Evolutionary conservation across 805 yeast genomes (phyloP), one percentile per base, ranked within the genome.

Genomic region (Scheffersomyces ergatensis): DNA sequence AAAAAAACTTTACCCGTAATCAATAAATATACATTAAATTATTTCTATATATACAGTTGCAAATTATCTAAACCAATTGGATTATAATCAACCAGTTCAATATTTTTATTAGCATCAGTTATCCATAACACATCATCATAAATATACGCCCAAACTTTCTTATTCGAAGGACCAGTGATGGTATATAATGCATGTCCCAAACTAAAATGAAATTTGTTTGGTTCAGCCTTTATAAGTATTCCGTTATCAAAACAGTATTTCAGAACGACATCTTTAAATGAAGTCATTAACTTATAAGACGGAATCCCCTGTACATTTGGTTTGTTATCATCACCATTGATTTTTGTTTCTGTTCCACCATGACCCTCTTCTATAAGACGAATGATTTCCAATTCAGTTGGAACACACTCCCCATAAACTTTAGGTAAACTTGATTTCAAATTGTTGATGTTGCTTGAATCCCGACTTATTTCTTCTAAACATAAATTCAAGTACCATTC

Each of bases 121-220:
- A 77, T 53, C 76, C 79, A 88, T 18, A 89, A 49, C 2, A 86
- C 82, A 48, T 88, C 90, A 34, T 82, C 81, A 26, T 75, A 74
- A 5, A 86, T 70, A 46, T 77, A 86, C 13, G 77, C 67, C 29
- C 30, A 71, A 12, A 71, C 67, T 4, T 49, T 58, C 18, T 51
- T 55, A 7, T 74, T 72, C 5, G 34, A 40, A 29, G 2, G 14
- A 13, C 47, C 39, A 3, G 30, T 34, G 11, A 44, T 26, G 3
- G 16, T 13, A 54, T 67, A 78, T 32, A 80, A 53, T 2, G 73
- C 66, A 33, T 65, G 59, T 1, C 82, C 83, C 36, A 65, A 50
- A 1, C 51, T 45, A 4, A 60, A 53, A 38, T 63, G 71, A 15
- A 57, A 59, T 49, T 46, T 54, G 23, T 46, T 43, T 12, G 60